Evolutionary conservation across 225 moss, liverwort and hornwort species (phyloP).

Genomic region (Takakia lepidozioides): DNA sequence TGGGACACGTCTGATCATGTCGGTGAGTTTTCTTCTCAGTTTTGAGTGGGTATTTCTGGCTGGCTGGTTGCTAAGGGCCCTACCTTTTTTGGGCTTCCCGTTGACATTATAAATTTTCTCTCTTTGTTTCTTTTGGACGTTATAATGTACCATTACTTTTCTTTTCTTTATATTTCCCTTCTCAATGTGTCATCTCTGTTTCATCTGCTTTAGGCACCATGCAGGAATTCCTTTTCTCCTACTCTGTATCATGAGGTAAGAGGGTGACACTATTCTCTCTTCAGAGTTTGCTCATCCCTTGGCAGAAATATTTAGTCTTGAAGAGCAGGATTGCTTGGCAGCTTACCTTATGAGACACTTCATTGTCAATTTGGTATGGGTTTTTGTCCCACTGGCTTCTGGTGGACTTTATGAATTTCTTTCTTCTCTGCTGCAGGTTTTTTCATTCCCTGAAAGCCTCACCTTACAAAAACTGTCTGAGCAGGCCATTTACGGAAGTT

Average conservation of each 20-base stretch:
- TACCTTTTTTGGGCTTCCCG: too few species aligned
- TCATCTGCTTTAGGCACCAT: too few species aligned
- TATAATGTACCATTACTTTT: background rate
- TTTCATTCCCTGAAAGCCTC: background rate
- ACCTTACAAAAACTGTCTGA: background rate
- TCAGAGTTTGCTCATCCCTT: too few species aligned
- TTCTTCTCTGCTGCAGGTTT: background rate
- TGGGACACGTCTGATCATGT: slow-evolving; percentile 82
- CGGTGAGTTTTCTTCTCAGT: slow-evolving; percentile 29
- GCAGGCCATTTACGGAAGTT: slow-evolving; percentile 63
- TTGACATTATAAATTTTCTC: too few species aligned
- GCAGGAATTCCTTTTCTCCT: background rate
- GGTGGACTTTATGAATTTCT: slow-evolving; percentile 2
- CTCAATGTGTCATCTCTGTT: too few species aligned
- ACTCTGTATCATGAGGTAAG: too few species aligned
- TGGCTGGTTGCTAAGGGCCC: too few species aligned
- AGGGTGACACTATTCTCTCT: too few species aligned
- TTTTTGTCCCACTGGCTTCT: background rate
- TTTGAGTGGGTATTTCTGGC: background rate
- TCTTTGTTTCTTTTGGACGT: too few species aligned
- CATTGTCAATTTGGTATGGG: too few species aligned
- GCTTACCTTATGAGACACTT: too few species aligned
- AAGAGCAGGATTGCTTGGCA: background rate
- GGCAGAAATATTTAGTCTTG: too few species aligned
- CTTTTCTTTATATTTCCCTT: background rate